Conservation (phyloP, 768 basidiomycete species). For the Amanita pseudoporphyria region DNA sequence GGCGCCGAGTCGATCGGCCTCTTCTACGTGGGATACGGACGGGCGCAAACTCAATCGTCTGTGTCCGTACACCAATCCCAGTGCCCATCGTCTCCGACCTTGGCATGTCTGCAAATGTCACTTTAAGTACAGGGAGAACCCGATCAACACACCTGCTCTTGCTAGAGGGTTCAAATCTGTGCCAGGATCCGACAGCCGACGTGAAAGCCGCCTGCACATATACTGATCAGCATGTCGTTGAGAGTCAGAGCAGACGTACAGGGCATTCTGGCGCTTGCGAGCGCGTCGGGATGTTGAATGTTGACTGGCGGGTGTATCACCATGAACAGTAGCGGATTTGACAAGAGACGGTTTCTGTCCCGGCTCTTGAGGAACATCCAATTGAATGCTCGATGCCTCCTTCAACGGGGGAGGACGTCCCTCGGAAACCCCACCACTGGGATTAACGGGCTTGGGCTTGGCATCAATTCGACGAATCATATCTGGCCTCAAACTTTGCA, state of each 20-base stretch:
- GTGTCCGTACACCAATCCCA: constrained; percentile 21
- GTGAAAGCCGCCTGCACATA: background rate
- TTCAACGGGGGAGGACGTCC: constrained; percentile 14
- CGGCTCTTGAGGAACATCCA: constrained; percentile 10
- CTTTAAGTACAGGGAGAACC: background rate
- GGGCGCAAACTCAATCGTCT: constrained; percentile 47
- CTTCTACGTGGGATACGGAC: constrained; percentile 16
- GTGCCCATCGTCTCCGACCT: background rate
- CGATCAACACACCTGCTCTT: background rate
- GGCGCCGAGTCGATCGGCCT: constrained; percentile 7
- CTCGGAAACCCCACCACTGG: constrained; percentile 63
- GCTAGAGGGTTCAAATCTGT: no score
- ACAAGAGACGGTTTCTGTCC: constrained; percentile 6
- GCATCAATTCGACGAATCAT: constrained; percentile 74
- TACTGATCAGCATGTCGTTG: background rate
- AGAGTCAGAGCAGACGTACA: background rate
- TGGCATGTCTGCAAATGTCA: background rate
- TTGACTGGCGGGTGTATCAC: constrained; percentile 3
- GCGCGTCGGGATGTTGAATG: background rate
- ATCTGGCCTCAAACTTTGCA: constrained; percentile 43
- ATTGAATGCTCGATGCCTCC: constrained; percentile 5
- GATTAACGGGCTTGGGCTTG: constrained; percentile 60
- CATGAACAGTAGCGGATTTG: constrained; percentile 1
- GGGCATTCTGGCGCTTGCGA: background rate
- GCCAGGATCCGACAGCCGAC: constrained; percentile 3